Percentiles rank a stretch among this genome's conserved stretches.
Evolutionary conservation across 805 yeast genomes (phyloP).

Genomic region (Saccharomycopsis guyanensis): DNA sequence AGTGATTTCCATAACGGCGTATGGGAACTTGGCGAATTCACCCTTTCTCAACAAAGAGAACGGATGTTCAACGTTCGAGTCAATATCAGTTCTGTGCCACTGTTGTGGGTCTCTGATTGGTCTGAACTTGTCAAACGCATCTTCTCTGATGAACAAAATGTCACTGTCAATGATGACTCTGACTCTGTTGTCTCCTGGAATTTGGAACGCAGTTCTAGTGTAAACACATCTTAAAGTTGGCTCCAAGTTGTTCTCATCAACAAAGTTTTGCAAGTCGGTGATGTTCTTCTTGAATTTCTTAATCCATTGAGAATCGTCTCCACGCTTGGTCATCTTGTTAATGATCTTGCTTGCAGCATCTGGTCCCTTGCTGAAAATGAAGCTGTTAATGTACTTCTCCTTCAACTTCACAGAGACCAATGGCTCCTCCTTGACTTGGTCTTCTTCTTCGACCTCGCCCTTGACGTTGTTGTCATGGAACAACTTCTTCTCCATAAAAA

Average conservation of each 20-base stretch:
- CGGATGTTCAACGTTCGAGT: constrained; percentile 64
- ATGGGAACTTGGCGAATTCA: constrained; percentile 78
- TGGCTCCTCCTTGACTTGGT: constrained; percentile 30
- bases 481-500: constrained; percentile 72
- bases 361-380: constrained; percentile 43
- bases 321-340: constrained; percentile 55
- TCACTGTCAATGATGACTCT: constrained; percentile 89
- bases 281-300: constrained; percentile 48
- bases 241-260: constrained; percentile 58
- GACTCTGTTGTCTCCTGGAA: constrained; percentile 93
- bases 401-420: constrained; percentile 58
- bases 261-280: constrained; percentile 52
- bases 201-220: constrained; percentile 93
- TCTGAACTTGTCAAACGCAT: constrained; percentile 70
- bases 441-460: constrained; percentile 31
- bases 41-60: constrained; percentile 73
- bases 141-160: constrained; percentile 82
- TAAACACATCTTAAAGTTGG: constrained; percentile 84
- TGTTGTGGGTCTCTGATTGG: constrained; percentile 83
- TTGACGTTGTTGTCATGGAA: constrained; percentile 39
- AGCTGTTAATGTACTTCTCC: constrained; percentile 73
- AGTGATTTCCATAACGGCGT: constrained; percentile 82
- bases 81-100: constrained; percentile 94
- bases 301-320: constrained; percentile 40
- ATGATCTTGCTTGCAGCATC: constrained; percentile 39